These are phyloP conservation scores for Rhizomucor miehei DNA, from an alignment of 371 early-diverging fungal species.

Conservation along the genomic window DNA sequence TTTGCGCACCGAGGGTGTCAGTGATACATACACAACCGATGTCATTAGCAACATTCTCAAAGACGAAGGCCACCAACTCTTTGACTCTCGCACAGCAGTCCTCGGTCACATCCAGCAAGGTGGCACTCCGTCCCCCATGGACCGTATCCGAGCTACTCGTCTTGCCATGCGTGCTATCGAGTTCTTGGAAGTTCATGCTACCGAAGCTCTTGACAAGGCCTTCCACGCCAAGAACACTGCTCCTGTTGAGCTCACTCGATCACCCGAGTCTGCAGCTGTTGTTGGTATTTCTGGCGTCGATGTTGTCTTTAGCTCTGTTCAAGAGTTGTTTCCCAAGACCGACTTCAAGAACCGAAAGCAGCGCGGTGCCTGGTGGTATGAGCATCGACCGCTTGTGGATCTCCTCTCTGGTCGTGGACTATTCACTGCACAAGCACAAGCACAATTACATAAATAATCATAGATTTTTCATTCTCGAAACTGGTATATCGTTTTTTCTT, in stretches of 20 bases:
- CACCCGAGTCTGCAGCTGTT: constrained; percentile 65
- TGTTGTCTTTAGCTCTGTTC: constrained; percentile 72
- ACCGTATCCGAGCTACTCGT: constrained; percentile 91
- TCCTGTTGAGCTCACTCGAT: constrained; percentile 64
- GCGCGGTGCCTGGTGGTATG: constrained; percentile 79
- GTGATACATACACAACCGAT: constrained; percentile 87
- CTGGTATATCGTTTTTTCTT: background rate
- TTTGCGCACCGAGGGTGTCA: constrained; percentile 81
- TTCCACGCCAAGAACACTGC: constrained; percentile 20
- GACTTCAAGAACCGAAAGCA: constrained; percentile 79
- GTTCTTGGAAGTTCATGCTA: constrained; percentile 52
- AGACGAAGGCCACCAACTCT: constrained; percentile 92
- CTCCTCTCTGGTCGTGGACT: constrained; percentile 38
- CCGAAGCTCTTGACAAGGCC: constrained; percentile 28
- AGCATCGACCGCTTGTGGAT: constrained; percentile 46
- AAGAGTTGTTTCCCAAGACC: constrained; percentile 63
- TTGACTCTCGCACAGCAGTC: constrained; percentile 90
- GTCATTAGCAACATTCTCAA: constrained; percentile 85
- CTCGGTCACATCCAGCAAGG: constrained; percentile 99
- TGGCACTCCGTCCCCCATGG: constrained; percentile 92
- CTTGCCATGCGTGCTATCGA: constrained; percentile 74
- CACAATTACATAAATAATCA: background rate
- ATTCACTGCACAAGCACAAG: constrained; percentile 16
- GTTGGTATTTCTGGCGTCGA: constrained; percentile 83
- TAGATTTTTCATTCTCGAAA: background rate